Evolutionary conservation across 164 flowering plant genomes (phyloP).

Genomic region (Stephania cephalantha): DNA sequence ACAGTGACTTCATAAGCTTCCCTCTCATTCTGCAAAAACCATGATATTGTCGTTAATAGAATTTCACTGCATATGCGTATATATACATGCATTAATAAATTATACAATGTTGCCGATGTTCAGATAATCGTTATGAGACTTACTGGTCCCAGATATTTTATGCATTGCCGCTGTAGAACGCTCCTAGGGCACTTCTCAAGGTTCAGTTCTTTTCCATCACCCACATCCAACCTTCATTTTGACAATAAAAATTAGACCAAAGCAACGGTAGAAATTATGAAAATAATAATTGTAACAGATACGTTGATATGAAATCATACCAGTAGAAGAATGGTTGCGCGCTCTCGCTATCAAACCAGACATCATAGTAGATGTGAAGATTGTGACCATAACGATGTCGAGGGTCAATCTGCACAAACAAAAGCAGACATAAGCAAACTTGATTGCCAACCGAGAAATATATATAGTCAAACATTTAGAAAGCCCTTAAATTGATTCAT

Average conservation of each 20-base stretch:
- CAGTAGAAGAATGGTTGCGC: constrained; percentile 66
- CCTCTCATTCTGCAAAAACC: constrained; percentile 55
- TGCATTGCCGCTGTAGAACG: constrained; percentile 55
- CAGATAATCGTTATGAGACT: constrained; percentile 20
- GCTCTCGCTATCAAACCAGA: constrained; percentile 49
- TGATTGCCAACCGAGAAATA: not conserved
- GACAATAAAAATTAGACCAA: not conserved
- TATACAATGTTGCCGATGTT: not conserved
- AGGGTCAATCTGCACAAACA: constrained; percentile 48
- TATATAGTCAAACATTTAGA: not conserved
- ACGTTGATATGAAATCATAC: constrained; percentile 19
- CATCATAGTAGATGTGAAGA: constrained; percentile 49
- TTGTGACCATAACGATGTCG: constrained; percentile 74
- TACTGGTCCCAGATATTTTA: constrained; percentile 73
- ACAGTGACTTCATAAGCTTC: constrained; percentile 59
- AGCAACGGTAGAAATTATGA: not conserved
- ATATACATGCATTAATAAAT: not conserved
- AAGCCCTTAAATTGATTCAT: not conserved
- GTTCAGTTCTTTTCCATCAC: constrained; percentile 64
- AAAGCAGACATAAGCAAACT: not conserved
- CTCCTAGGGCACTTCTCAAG: constrained; percentile 44
- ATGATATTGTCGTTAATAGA: not conserved
- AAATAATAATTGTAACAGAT: not conserved
- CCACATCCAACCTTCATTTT: constrained; percentile 60
- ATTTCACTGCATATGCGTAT: not conserved